phyloP scores from a whole-genome alignment of 2,329 filamentous ascomycete species.

The Metarhizium anisopliae region DNA sequence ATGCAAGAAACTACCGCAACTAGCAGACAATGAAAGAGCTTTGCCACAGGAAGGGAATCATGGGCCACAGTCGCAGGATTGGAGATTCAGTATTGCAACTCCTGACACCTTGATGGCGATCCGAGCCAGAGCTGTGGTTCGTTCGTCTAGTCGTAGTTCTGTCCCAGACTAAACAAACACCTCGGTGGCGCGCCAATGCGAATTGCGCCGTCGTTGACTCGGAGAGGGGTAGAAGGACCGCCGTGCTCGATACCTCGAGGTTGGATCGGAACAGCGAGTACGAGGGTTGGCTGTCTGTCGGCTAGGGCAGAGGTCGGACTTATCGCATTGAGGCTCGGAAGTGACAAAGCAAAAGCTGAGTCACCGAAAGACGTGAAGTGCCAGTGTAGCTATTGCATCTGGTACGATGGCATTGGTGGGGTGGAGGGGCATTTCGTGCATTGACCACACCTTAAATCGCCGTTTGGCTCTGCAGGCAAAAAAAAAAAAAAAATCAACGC shows the following conservation, averaged over 20 bases:
- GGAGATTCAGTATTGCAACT: background rate
- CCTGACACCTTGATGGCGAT: background rate
- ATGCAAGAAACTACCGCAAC: background rate
- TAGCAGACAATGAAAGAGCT: background rate
- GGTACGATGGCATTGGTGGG: slow-evolving; percentile 11
- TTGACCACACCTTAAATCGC: slow-evolving; percentile 25
- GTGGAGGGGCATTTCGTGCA: slow-evolving; percentile 23
- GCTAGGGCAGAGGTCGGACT: background rate
- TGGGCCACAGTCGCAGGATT: background rate
- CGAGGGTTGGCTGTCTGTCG: background rate
- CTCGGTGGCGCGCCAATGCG: background rate
- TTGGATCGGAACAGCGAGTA: background rate
- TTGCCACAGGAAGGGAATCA: background rate
- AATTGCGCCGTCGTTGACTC: background rate
- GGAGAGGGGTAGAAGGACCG: background rate
- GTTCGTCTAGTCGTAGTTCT: background rate
- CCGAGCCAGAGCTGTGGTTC: background rate
- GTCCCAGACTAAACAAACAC: background rate
- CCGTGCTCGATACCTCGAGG: background rate
- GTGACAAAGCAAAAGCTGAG: background rate
- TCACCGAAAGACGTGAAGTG: background rate
- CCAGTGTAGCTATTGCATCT: background rate
- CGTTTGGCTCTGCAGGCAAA: slow-evolving; percentile 6
- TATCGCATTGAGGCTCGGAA: background rate
- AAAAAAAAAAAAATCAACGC: slow-evolving; percentile 23